Base-by-base conservation (phyloP, 768 basidiomycete genomes). In the Cyclocybe cylindracea region DNA sequence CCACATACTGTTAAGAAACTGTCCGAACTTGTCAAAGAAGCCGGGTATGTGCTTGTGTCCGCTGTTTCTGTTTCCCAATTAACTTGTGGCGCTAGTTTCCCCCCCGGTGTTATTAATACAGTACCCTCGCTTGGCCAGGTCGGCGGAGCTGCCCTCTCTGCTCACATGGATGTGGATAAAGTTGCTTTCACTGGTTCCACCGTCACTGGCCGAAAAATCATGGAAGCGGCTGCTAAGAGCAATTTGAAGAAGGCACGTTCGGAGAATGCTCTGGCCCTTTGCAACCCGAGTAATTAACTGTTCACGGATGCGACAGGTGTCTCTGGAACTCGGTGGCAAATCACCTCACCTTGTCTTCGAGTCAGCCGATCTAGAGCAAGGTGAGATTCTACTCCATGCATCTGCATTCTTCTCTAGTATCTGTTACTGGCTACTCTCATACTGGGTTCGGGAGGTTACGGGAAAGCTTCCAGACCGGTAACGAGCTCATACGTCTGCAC, bases 161-260 rank as follows among this genome's bases (percentile, higher is more conserved):
- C 81, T 9, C 96, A 98, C 69, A 78, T 67, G 49, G 90, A 88
- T 58, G 87, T 98, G 42, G 92, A 97, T 74, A 96, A 97, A 70
- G 80, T 98, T 55, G 94, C 95, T 2, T 97, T 98, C 70, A 98
- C 96, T 7, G 96, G 96, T 41, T 93, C 90, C 34, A 95, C 94
- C 10, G 64, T 82, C 49, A 95, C 93, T 4, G 96, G 96, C 18
- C 82, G 94, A 18, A 90, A 87, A 63, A 85, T 98, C 63, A 87
- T 94, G 84, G 85, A 88, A 63, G 93, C 95, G 10, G 92, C 95
- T 2, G 92, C 95, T 7, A 86, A 87, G 67, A 91, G 88, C 60
- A 98, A 98, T 72, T 70, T 98, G 56, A 98, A 98, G 72, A 96
- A 96, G 78, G 94, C 81, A 39, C 31, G 48, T n/a, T 44, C 42